Base-by-base conservation (phyloP, 1,284 basidiomycete genomes). In the Heliocybe sulcata region DNA sequence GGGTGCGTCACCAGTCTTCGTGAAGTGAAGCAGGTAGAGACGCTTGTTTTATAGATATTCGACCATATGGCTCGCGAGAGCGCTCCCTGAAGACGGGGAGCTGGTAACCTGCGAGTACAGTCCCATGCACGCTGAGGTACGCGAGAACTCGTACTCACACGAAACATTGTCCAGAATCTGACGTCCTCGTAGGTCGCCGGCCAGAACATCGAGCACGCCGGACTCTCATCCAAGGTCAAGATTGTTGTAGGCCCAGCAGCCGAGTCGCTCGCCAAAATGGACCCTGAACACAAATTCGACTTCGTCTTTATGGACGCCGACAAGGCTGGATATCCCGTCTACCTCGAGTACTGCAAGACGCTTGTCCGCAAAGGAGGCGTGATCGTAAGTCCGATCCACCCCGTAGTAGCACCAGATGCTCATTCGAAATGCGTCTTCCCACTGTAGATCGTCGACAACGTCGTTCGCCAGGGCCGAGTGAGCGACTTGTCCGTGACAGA, bases 271-370 rank as follows among this genome's bases (percentile, higher is more conserved):
- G 55, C 57, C 29, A 69, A 65, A 38, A 62, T 83, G 33, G 64
- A 72, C 1, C 65, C 77, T 2, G 69, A 72, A 14, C 63, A 67
- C 3, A 72, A 72, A 1, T 85, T 82, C 64, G 82, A 84, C 63
- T 64, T 84, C 25, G 71, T 72, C 2, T 85, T 84, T 69, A 82
- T 84, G 58, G 82, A 84, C 63, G 82, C 82, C 2, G 82, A 84
- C 69, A 84, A 83, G 61, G 59, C 64, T 8, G 73, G 69, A 38
- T 79, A 79, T 59, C 55, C 71, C 12, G 65, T 66, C 6, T 83
- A 84, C 61, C 79, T 80, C 67, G 68, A 67, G 4, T 74, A 83
- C 58, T 79, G 78, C 0, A 81, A 83, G 65, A 73, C 81, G 4
- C 68, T 84, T 9, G 72, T 81, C 2, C 70, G 74, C 52, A 72